Base-by-base conservation (phyloP, 2,329 filamentous ascomycete species). In the Escovopsis weberi region DNA sequence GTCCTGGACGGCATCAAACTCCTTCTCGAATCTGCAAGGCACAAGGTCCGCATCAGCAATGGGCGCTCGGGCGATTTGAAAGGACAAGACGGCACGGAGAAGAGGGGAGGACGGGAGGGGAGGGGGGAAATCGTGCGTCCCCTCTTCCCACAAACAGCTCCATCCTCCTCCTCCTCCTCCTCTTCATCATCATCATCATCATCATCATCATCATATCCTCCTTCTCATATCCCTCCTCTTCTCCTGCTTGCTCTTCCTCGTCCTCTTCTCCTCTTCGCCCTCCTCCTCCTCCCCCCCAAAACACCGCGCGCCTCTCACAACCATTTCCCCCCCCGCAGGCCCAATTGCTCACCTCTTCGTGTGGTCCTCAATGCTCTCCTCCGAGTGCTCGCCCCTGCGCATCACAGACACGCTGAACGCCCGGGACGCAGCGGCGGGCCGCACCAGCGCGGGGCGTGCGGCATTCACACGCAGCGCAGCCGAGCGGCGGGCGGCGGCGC, bases 331-430 rank as follows among this genome's bases (percentile, higher is more conserved):
- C 26, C 23, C 19, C 32, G 34, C 38, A 28, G 18, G 41, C 32
- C 26, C 12, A 33, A 33, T 40, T 19, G 4, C 6, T n/a, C 85
- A 98, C 91, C 91, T 88, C 58, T 87, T 83, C 68, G 85, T 87
- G 69, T 98, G 98, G 73, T 96, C 88, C 74, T 98, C 91, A 58
- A 94, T 98, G 59, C 84, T 94, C 80, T 98, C 91, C 68, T 98
- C 91, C 61, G 81, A 77, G 67, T 94, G 85, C 60, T 74, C 68
- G 57, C 62, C 61, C 54, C 66, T 68, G 60, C 71, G 65, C 59
- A 70, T 60, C 54, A 67, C 61, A 48, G 69, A 72, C 60, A 77
- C 82, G 72, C 74, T 81, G 69, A 82, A 81, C 68, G 59, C 67
- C 56, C 68, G 46, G 37, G 43, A 65, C 56, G 66, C 64, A 54